Percentiles rank a stretch among this genome's conserved stretches.
phyloP scores from a whole-genome alignment of 257 asterid species.

The Forsythia viridissima region DNA sequence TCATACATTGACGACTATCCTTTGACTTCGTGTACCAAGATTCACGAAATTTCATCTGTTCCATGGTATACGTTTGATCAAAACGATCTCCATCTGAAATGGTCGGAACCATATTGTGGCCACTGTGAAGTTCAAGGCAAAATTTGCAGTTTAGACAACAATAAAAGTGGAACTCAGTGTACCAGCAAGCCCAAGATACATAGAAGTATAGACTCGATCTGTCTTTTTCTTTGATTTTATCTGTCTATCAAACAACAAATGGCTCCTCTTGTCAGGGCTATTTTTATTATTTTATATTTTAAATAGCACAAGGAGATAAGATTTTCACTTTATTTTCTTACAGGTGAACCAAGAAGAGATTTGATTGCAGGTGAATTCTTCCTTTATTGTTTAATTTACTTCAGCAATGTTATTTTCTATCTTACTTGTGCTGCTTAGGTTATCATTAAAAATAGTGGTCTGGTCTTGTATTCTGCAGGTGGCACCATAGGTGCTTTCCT shows the following conservation, averaged over 20 bases:
- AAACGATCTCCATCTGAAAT: conserved; percentile 22
- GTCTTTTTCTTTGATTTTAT: background rate
- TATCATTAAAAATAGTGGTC: background rate
- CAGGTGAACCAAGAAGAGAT: background rate
- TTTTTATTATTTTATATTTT: background rate
- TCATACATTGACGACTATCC: background rate
- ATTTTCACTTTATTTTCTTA: background rate
- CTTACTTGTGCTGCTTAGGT: background rate
- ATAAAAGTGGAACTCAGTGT: conserved; percentile 20
- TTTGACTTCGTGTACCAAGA: conserved; percentile 40
- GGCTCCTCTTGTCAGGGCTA: background rate
- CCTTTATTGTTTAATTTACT: background rate
- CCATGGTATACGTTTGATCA: background rate
- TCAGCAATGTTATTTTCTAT: no score
- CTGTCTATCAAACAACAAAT: background rate
- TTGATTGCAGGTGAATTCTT: background rate
- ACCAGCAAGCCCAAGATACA: background rate
- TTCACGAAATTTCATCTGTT: conserved; percentile 30
- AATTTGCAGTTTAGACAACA: conserved; percentile 26
- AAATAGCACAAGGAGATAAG: background rate
- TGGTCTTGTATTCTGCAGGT: background rate
- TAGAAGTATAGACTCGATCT: conserved; percentile 13
- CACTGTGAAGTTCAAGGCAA: conserved; percentile 36
- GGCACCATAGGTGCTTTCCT: background rate
- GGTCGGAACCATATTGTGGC: conserved; percentile 55